Evolutionary conservation across 257 asterid genomes (phyloP).

Genomic region (Primulina tabacum): DNA sequence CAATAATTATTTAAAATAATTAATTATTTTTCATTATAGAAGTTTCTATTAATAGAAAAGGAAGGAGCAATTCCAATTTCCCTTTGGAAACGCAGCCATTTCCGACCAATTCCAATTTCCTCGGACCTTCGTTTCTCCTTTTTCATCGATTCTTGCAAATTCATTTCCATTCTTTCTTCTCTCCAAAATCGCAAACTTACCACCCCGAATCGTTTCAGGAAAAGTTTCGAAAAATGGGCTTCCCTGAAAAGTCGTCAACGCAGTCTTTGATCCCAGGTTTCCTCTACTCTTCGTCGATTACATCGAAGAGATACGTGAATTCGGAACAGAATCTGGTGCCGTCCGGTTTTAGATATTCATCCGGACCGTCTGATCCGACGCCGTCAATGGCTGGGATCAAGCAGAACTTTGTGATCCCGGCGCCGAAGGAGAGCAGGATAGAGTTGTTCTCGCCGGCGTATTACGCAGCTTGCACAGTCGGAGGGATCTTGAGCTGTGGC

Average conservation of each 20-base stretch:
- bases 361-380: constrained; percentile 9
- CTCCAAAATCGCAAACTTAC: not conserved
- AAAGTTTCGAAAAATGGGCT: constrained; percentile 26
- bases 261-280: constrained; percentile 46
- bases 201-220: not conserved
- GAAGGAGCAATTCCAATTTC: not conserved
- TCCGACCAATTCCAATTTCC: constrained; percentile 5
- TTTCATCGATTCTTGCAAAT: not conserved
- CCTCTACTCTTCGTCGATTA: constrained; percentile 28
- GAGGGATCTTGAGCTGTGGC: constrained; percentile 68
- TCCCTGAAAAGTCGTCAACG: constrained; percentile 28
- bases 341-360: constrained; percentile 1
- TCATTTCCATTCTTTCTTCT: not conserved
- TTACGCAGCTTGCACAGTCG: constrained; percentile 60
- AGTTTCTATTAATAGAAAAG: not conserved
- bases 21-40: too few species aligned
- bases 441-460: constrained; percentile 68
- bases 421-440: constrained; percentile 62
- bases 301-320: constrained; percentile 1
- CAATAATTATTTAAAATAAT: too few species aligned
- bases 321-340: constrained; percentile 17
- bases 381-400: constrained; percentile 19
- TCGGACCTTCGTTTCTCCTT: not conserved
- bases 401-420: constrained; percentile 40
- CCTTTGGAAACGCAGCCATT: not conserved